These are phyloP conservation scores for Xylariales sp. DNA, from an alignment of 2,329 filamentous ascomycete species.

Conservation along the genomic window DNA sequence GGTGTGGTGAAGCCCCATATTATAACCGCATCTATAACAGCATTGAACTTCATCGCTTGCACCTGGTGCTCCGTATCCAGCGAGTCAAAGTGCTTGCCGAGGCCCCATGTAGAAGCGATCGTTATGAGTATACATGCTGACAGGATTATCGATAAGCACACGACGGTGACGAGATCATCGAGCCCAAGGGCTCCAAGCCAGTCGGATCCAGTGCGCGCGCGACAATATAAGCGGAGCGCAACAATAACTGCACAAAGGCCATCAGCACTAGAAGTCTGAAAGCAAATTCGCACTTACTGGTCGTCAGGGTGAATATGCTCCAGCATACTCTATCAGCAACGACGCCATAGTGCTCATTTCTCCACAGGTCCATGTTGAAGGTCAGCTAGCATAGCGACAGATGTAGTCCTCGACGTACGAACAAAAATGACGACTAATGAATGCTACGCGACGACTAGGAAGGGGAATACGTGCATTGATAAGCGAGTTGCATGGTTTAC, in stretches of 20 bases:
- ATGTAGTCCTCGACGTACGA: background rate
- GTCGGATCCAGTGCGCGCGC: background rate
- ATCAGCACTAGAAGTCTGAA: background rate
- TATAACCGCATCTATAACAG: slow-evolving; percentile 1
- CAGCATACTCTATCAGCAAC: slow-evolving; percentile 1
- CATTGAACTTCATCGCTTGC: slow-evolving; percentile 3
- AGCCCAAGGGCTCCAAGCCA: background rate
- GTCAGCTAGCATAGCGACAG: background rate
- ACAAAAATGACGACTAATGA: background rate
- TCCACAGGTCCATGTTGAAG: background rate
- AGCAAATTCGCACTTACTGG: background rate
- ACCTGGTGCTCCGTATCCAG: slow-evolving; percentile 1
- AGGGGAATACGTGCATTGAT: background rate
- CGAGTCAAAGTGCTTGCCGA: slow-evolving; percentile 4
- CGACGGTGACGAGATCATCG: background rate
- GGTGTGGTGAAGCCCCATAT: slow-evolving; percentile 1
- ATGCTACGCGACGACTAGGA: background rate
- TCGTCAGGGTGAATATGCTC: background rate
- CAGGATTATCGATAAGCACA: slow-evolving; percentile 2
- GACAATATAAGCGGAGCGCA: background rate
- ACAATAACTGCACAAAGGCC: background rate
- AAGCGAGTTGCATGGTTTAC: background rate
- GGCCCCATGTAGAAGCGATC: background rate
- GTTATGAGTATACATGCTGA: background rate
- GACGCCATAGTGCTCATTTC: background rate